Base-by-base conservation (phyloP, 306 rosid species). In the Lathyrus aphaca region DNA sequence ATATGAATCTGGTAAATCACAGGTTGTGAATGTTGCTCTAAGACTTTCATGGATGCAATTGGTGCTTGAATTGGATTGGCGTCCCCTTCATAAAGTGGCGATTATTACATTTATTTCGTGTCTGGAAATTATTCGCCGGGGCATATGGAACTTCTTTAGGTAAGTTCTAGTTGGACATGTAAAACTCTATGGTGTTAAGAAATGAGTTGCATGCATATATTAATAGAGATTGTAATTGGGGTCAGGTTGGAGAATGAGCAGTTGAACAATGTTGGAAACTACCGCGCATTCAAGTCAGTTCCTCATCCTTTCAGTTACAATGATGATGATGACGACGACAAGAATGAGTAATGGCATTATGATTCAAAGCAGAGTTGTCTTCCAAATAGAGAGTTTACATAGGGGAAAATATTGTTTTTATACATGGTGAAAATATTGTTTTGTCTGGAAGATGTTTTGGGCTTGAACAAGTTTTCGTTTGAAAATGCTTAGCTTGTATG, bases 121-220 rank as follows among this genome's bases (percentile, higher is more conserved):
- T 77, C 79, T 89, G 19, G 89, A 89, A 78, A 75, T 89, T 72
- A 64, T 89, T 68, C 90, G 89, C 10, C 92, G 87, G 8, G 90
- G 92, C 72, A 87, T 89, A 61, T 89, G 96, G 92, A 86, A 78
- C 81, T 89, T 89, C 86, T 89, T 86, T 71, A 80, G 96, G 92
- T 86, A 53, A 53, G 2, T 53, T 53, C 32, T 11, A 53, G 21
- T 21, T 53, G 1, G 30, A 53, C 32, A 53, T 35, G 9, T 53
- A 12, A 56, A 58, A 46, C 8, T 12, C 3, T 10, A 18, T 16
- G 42, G 43, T 32, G 2, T 71, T 43, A 13, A 6, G 29, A 14
- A 6, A 35, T 16, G 67, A 21, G 27, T 19, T 40, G 23, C 29
- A 25, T 25, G 25, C 15, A 15, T 59, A 19, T 53, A 21, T 53